phyloP scores from a whole-genome alignment of 768 basidiomycete species.

The Strobilomyces echinocephalus region DNA sequence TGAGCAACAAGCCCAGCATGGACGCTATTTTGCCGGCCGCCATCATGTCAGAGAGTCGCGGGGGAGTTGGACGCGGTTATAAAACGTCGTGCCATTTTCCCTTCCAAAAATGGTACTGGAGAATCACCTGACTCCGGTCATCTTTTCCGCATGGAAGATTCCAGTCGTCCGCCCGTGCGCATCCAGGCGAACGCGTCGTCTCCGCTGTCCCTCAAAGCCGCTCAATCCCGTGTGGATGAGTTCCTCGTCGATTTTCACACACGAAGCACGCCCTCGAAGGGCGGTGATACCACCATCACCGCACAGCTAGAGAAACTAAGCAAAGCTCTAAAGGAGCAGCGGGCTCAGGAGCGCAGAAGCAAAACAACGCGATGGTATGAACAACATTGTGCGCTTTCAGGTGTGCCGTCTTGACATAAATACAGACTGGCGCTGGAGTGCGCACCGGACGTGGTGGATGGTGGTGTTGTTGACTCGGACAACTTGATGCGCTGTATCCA shows the following conservation, averaged over 20 bases:
- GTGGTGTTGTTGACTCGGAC: too few species aligned
- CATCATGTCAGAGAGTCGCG: slow-evolving; percentile 7
- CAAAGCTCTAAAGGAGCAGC: slow-evolving; percentile 48
- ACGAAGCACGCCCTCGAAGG: slow-evolving; percentile 43
- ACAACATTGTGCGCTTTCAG: too few species aligned
- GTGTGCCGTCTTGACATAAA: slow-evolving; percentile 1
- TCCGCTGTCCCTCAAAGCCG: slow-evolving; percentile 36
- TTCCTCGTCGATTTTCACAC: slow-evolving; percentile 50
- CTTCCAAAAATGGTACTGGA: not conserved
- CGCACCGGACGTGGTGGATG: not conserved
- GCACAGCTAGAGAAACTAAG: slow-evolving; percentile 57
- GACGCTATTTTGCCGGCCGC: slow-evolving; percentile 49
- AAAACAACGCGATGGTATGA: slow-evolving; percentile 7
- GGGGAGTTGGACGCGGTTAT: not conserved
- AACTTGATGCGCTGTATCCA: too few species aligned
- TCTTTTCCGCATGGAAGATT: slow-evolving; percentile 42
- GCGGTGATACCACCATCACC: slow-evolving; percentile 51
- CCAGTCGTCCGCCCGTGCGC: slow-evolving; percentile 45
- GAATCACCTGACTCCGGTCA: not conserved
- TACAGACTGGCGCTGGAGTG: not conserved
- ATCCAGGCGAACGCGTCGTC: slow-evolving; percentile 36
- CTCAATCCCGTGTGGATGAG: slow-evolving; percentile 38
- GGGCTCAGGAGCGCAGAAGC: slow-evolving; percentile 22
- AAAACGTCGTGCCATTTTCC: not conserved
- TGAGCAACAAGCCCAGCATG: slow-evolving; percentile 64